phyloP scores from a whole-genome alignment of 129 eudicot genomes.

The Saposhnikovia divaricata region DNA sequence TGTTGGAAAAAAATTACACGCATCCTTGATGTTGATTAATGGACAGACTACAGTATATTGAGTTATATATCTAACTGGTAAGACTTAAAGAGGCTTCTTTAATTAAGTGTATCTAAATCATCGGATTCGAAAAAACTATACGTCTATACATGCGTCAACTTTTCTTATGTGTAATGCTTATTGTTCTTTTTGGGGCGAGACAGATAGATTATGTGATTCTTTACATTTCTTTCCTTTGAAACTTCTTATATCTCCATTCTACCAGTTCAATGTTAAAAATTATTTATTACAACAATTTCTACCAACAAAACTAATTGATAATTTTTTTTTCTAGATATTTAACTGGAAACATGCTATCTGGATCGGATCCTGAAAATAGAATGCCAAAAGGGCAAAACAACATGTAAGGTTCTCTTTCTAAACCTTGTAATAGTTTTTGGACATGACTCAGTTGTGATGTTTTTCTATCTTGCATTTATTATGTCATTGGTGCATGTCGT shows the following conservation, averaged over 20 bases:
- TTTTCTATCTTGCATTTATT: not conserved
- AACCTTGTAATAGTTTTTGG: not conserved
- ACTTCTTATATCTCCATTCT: not conserved
- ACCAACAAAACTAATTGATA: constrained; percentile 9
- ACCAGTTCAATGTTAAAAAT: not conserved
- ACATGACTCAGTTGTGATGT: not conserved
- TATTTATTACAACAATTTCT: not conserved
- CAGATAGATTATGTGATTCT: not conserved
- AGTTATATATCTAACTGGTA: no score
- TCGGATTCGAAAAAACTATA: no score
- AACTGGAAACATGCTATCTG: constrained; percentile 42
- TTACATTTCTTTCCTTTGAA: not conserved
- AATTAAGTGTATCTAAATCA: no score
- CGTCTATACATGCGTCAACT: no score
- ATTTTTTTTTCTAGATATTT: constrained; percentile 26
- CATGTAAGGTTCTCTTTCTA: constrained; percentile 29
- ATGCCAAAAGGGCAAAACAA: constrained; percentile 19
- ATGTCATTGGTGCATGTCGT: not conserved
- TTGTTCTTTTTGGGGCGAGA: not conserved
- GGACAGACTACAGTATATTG: not conserved
- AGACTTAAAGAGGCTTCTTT: no score
- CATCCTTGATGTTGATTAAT: not conserved
- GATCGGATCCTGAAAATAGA: constrained; percentile 35
- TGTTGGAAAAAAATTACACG: not conserved
- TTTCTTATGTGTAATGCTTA: not conserved